phyloP scores from a whole-genome alignment of 495 filamentous ascomycete genomes.

The Talaromyces nanjingensis region DNA sequence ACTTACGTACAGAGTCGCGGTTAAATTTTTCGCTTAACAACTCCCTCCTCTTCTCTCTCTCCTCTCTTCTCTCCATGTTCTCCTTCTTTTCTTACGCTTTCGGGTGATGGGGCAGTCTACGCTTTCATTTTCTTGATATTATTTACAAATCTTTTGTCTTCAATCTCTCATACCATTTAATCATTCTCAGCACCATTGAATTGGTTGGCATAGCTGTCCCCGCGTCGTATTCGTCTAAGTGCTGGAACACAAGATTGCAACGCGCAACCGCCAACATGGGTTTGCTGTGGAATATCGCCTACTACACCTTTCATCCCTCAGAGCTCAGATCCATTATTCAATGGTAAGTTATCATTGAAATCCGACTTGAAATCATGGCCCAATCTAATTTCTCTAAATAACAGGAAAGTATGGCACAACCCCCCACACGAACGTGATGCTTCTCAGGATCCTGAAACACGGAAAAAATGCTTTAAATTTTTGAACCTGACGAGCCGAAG shows the following conservation, averaged over 20 bases:
- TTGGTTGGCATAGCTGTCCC: background rate
- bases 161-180: constrained; percentile 18
- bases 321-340: constrained; percentile 83
- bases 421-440: constrained; percentile 78
- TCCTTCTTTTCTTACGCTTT: background rate
- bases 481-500: constrained; percentile 86
- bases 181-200: background rate
- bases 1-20: background rate
- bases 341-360: constrained; percentile 56
- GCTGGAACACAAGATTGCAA: constrained; percentile 1
- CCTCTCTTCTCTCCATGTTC: background rate
- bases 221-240: background rate
- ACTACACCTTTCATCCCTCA: constrained; percentile 69
- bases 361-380: background rate
- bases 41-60: background rate
- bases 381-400: background rate
- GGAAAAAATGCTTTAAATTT: constrained; percentile 77
- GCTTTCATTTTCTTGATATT: constrained; percentile 7
- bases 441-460: constrained; percentile 62
- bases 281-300: constrained; percentile 51
- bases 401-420: constrained; percentile 94
- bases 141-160: constrained; percentile 13
- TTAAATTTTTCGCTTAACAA: background rate
- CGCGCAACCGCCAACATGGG: constrained; percentile 37
- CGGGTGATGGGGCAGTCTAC: background rate